A percentile compares a stretch with the other conserved stretches of the same genome.
Evolutionary conservation across 108 stramenopile genomes (phyloP).

Genomic region (Fistulifera solaris): DNA sequence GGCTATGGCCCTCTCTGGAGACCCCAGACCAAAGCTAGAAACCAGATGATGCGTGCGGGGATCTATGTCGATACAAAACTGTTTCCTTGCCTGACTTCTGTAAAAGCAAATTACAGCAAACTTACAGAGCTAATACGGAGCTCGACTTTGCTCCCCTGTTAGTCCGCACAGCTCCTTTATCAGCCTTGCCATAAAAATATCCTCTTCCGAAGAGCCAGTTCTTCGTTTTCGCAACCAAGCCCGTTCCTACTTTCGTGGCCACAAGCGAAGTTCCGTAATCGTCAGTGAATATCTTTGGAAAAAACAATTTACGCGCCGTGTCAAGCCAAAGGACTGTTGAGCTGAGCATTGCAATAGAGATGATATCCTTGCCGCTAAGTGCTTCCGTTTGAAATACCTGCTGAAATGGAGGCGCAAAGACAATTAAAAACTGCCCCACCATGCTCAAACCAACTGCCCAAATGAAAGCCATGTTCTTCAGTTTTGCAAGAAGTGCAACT

Average conservation of each 20-base stretch:
- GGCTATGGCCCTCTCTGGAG: too few relatives aligned
- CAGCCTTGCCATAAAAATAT: not conserved
- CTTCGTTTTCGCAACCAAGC: not conserved
- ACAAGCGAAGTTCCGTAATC: constrained; percentile 22
- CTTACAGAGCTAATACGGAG: constrained; percentile 1
- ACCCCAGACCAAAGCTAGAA: too few relatives aligned
- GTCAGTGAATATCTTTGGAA: constrained; percentile 62
- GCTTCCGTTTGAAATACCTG: constrained; percentile 92
- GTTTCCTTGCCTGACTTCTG: too few relatives aligned
- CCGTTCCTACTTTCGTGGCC: not conserved
- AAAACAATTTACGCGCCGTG: constrained; percentile 84
- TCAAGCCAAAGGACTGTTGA: constrained; percentile 81
- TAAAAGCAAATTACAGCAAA: too few relatives aligned
- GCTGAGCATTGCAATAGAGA: constrained; percentile 62
- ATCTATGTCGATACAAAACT: too few relatives aligned
- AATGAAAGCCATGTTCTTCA: constrained; percentile 78
- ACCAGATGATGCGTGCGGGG: too few relatives aligned
- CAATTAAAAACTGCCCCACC: constrained; percentile 83
- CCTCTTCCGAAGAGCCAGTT: not conserved
- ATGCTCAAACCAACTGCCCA: constrained; percentile 79
- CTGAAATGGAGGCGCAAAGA: constrained; percentile 88
- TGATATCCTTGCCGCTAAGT: constrained; percentile 62
- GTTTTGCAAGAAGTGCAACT: too few relatives aligned
- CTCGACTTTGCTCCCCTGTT: not conserved
- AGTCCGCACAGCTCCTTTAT: not conserved